Base-by-base conservation (phyloP, 495 filamentous ascomycete species). In the Terfezia claveryi region DNA sequence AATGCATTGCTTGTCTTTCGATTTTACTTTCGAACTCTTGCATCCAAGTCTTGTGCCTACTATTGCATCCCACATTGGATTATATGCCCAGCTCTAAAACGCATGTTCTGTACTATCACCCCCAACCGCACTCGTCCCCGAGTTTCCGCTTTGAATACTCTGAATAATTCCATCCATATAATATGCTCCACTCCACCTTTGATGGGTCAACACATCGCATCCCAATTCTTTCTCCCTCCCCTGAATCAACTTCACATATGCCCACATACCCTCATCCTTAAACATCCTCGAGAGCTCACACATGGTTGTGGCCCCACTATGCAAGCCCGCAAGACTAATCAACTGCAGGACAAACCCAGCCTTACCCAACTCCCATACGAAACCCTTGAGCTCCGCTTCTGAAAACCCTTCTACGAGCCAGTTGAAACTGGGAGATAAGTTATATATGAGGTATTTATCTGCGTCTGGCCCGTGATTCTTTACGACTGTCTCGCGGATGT, bases 381-480 rank as follows among this genome's bases (percentile, higher is more conserved):
- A 98, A 8, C 77, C 82, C 68, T 81, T 83, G 38, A 98, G 73
- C 5, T 80, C 75, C 23, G 73, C 78, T 53, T 84, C 77, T 11
- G 79, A 77, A 69, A 96, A 98, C 27, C 91, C 91, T 68, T 96
- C 87, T 27, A 76, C 79, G 78, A 91, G 86, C 91, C 91, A 98
- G 73, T 98, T 96, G 78, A 98, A 98, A 17, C 84, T 91, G 10
- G 91, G 91, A 17, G 76, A 82, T 3, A 98, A 77, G 71, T 98
- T 98, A 72, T 98, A 98, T 8, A 98, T 91, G 20, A 98, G 73
- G 38, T 83, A 80, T 73, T 95, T 98, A 53, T 79, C 80, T 4
- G 58, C 69, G 7, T 59, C 62, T 4, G 63, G 60, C 2, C 62
- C 62, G 27, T 32, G 27, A 17, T 27, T 37, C 7, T 62, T 63